Base-by-base conservation (phyloP, 2,329 filamentous ascomycete genomes). In the Hypoxylon sp. region DNA sequence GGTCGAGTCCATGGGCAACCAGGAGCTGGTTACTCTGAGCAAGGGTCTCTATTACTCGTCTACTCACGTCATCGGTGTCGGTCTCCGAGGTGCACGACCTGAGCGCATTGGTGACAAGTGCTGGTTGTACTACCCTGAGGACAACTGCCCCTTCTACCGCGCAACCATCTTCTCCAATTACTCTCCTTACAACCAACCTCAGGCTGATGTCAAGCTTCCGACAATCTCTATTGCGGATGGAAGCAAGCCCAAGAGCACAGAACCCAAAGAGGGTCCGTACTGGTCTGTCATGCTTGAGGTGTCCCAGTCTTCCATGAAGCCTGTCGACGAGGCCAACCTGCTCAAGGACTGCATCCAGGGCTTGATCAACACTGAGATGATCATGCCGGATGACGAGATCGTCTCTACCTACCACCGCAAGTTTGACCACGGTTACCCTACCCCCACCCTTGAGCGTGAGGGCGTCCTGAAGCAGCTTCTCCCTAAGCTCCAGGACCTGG, bases 91-190 rank as follows among this genome's bases (percentile, higher is more conserved):
- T 70, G 87, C 85, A 74, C 92, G 95, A 71, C 95, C 95, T 39
- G 93, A 97, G 80, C 91, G 93, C 77, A 99, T 99, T 72, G 95
- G 95, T 70, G 95, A 99, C 85, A 99, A 98, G 87, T 99, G 95
- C 89, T 99, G 95, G 89, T 85, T 99, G 70, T 99, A 99, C 88
- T 99, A 98, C 89, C 95, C 95, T 67, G 95, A 99, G 81, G 91
- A 97, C 80, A 91, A 99, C 87, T 97, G 93, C 85, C 93, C 93
- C 78, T 99, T 99, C 87, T 99, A 99, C 87, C 92, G 95, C 73
- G 95, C 95, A 76, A 99, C 95, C 76, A 98, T 99, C 83, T 99
- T 99, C 88, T 98, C 94, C 81, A 99, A 99, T 88, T 99, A 99
- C 87, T 98, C 95, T 20, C 95, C 94, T 55, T 89, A 97, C 88